A percentile compares a stretch with the other conserved stretches of the same genome.
Evolutionary conservation across 345 rosid genomes (phyloP).

Genomic region (Atalantia buxifolia): DNA sequence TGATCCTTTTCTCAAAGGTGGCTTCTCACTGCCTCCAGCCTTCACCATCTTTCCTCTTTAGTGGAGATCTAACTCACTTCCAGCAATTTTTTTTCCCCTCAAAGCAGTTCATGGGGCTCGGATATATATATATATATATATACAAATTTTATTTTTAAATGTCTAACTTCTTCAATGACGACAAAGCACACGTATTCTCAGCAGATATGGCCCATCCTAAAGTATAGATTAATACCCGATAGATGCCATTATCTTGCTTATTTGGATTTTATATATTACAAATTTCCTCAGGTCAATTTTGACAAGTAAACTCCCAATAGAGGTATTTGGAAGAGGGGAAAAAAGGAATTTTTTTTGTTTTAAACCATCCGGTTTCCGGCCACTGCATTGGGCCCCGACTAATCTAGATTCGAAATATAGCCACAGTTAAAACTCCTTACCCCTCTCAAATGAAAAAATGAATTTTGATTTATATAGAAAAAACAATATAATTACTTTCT

Average conservation of each 20-base stretch:
- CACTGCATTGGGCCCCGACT: no score
- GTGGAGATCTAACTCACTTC: neutral
- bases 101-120: no score
- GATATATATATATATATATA: no score
- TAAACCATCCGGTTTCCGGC: no score
- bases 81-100: no score
- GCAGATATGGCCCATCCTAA: neutral
- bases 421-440: no score
- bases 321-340: no score
- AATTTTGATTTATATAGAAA: no score
- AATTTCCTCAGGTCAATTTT: neutral
- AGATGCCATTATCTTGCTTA: neutral
- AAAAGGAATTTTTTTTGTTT: no score
- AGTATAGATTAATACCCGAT: neutral
- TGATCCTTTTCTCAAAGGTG: constrained; percentile 23
- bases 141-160: neutral
- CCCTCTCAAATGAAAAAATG: no score
- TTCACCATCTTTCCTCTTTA: constrained; percentile 4
- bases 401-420: no score
- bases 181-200: neutral
- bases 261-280: neutral
- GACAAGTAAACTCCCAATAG: neutral
- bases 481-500: no score
- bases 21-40: neutral
- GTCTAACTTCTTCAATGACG: neutral